Evolutionary conservation across 768 basidiomycete genomes (phyloP), one percentile per base, ranked within the genome.

Genomic region (Macrocybe gigantea): DNA sequence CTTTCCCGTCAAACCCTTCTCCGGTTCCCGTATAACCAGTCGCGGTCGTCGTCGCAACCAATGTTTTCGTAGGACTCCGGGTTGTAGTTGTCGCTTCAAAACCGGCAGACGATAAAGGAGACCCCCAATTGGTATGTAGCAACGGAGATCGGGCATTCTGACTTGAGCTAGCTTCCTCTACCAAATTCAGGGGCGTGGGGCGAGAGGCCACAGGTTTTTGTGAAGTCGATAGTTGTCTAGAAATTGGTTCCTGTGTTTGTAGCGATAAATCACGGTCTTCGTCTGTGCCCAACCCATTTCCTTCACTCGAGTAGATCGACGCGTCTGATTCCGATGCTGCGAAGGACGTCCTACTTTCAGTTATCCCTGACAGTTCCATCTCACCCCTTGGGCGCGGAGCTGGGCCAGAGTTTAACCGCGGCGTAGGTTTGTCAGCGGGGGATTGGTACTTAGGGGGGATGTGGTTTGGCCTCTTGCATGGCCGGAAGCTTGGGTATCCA

Each of bases 61-160:
- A 38, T 1, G 38, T 14, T 6, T 36, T 40, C 22, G 55, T 52
- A 31, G 55, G 54, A 9, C 47, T 41, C 8, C 52, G 56, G 7
- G 55, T 50, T 7, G 60, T 48, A 3, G 56, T 41, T 22, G 47
- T 47, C 4, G 55, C 44, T 9, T 50, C 50, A 15, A 43, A 56
- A 12, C 51, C 44, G 3, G 62, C 62, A 9, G 68, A 69, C 4
- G 59, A 59, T 1, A 63, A 41, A 0, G 69, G 64, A 22, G 68
- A 65, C 4, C 61, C 68, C 70, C 69, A 73, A 6, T 56, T 63
- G 14, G 72, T 71, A 48, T 72, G 69, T 1, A 71, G 58, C 9
- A 73, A 62, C 0, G 70, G 70, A 5, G 70, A 66, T 36, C 57
- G 60, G 34, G 51, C 45, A 7, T 45, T 30, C 22, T 49, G 33